A percentile compares a stretch with the other conserved stretches of the same genome.
Conservation (phyloP, 2,329 filamentous ascomycete genomes). For the Aspergillus neoniger region DNA sequence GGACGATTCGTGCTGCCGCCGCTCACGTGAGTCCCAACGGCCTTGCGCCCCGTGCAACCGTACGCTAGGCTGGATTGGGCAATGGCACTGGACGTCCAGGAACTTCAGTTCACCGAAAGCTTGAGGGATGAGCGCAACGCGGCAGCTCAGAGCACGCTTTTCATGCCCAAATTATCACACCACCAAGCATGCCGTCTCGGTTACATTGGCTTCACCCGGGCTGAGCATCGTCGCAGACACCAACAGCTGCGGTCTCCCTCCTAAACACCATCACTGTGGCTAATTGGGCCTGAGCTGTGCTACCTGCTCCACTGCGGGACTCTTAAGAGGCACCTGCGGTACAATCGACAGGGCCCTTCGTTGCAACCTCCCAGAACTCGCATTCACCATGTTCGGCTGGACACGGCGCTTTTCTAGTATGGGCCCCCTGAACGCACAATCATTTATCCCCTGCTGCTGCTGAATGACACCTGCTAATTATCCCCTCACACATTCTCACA, state of each 20-base stretch:
- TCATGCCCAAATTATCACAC: background rate
- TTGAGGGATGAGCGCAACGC: constrained; percentile 25
- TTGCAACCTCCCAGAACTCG: constrained; percentile 12
- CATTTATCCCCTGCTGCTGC: background rate
- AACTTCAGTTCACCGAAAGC: background rate
- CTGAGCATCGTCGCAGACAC: background rate
- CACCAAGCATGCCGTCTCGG: background rate
- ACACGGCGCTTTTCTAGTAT: constrained; percentile 32
- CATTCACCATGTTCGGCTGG: constrained; percentile 34
- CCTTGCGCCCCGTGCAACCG: background rate
- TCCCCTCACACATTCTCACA: constrained; percentile 5
- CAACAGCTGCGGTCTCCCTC: background rate
- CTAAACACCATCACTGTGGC: background rate
- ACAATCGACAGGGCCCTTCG: constrained; percentile 4
- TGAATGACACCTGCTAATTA: constrained; percentile 14
- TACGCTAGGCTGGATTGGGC: background rate
- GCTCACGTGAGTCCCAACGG: constrained; percentile 22
- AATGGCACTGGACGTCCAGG: background rate
- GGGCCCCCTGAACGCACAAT: constrained; percentile 7
- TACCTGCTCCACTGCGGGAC: constrained; percentile 20
- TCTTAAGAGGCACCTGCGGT: background rate
- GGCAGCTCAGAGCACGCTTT: constrained; percentile 23
- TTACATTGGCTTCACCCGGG: background rate
- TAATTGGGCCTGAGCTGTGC: background rate
- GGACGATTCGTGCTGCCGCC: constrained; percentile 13